phyloP scores from a whole-genome alignment of 2,329 filamentous ascomycete species.

The Coniochaeta prunicola region DNA sequence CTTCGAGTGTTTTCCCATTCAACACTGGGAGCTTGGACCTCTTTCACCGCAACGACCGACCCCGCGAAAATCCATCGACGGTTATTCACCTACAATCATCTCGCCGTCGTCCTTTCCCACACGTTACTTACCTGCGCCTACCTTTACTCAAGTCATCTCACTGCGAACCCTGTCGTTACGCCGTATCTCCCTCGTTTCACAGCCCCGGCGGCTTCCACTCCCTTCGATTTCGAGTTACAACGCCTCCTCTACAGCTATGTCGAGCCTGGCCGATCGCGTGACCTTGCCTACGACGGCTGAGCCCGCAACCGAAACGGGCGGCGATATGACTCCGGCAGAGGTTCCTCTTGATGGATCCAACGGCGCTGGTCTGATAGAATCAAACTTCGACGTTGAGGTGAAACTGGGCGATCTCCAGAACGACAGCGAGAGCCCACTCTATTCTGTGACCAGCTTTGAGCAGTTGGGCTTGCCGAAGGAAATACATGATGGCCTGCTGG shows the following conservation, averaged over 20 bases:
- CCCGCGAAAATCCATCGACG: neutral
- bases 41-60: neutral
- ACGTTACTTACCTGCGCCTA: too few species aligned
- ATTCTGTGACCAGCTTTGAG: constrained; percentile 75
- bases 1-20: neutral
- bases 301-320: constrained; percentile 15
- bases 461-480: constrained; percentile 62
- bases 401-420: constrained; percentile 84
- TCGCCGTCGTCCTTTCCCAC: too few species aligned
- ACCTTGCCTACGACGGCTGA: constrained; percentile 29
- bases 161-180: too few species aligned
- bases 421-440: constrained; percentile 80
- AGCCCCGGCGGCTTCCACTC: neutral
- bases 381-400: constrained; percentile 83
- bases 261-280: constrained; percentile 45
- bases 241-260: constrained; percentile 22
- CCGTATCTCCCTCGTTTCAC: neutral
- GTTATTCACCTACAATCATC: neutral
- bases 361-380: constrained; percentile 50
- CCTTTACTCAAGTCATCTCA: too few species aligned
- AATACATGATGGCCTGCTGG: constrained; percentile 69
- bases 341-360: constrained; percentile 22
- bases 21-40: neutral
- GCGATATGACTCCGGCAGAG: constrained; percentile 5
- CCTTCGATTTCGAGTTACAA: neutral